Conservation (phyloP, 192 early-diverging fungal species). For the Coemansia sp. region DNA sequence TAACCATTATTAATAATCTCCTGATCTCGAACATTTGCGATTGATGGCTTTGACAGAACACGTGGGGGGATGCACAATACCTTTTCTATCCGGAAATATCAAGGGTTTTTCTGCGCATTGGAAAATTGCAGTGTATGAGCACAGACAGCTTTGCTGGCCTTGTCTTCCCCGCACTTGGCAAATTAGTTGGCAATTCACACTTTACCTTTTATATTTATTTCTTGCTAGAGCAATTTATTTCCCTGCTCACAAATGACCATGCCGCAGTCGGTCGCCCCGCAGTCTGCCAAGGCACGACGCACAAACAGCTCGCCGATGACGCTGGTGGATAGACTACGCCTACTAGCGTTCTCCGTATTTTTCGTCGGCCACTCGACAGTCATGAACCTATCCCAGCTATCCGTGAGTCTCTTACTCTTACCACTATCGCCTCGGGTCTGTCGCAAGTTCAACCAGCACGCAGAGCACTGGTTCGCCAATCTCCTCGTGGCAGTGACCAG, state of each 20-base stretch:
- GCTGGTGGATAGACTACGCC: conserved; percentile 22
- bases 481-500: conserved; percentile 39
- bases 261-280: not conserved
- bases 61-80: not conserved
- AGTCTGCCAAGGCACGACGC: conserved; percentile 12
- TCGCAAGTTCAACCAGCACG: conserved; percentile 54
- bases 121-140: no score
- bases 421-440: conserved; percentile 16
- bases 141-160: not conserved
- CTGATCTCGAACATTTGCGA: not conserved
- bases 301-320: conserved; percentile 52
- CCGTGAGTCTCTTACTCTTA: conserved; percentile 32
- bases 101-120: no score
- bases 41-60: not conserved
- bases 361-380: conserved; percentile 44
- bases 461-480: conserved; percentile 50
- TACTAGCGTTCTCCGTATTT: conserved; percentile 31
- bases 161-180: not conserved
- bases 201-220: not conserved
- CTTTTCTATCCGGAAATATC: no score
- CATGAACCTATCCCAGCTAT: conserved; percentile 50
- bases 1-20: not conserved
- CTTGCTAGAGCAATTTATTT: not conserved
- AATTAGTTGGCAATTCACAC: not conserved
- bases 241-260: not conserved